Base-by-base conservation (phyloP, 441 rosid species). In the Pelargonium australe region DNA sequence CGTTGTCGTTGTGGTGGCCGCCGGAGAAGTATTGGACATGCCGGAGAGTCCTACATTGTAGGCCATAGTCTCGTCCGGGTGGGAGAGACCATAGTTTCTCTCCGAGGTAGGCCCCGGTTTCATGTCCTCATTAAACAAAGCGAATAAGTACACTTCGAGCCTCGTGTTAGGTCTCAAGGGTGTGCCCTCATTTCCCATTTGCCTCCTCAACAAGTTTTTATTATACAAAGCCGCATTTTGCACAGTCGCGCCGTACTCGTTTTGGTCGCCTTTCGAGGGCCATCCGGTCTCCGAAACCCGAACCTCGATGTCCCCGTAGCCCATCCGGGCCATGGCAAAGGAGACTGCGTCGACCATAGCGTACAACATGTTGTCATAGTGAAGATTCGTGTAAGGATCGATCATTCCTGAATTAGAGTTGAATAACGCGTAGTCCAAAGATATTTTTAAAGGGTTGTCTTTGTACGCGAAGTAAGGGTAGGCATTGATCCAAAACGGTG, bases 41-140 rank as follows among this genome's bases (percentile, higher is more conserved):
- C 84, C 84, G 40, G 95, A 82, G 67, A 94, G 80, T 4, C 99
- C 97, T 7, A 91, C 94, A 81, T 86, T 95, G 77, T 88, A 88
- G 69, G 86, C 79, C 87, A 86, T 81, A 23, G 82, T 82, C 62
- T 83, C 89, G 67, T 88, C 87, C 23, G 91, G 89, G 65, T 82
- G 87, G 69, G 78, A 86, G 28, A 88, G 78, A 19, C 94, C 94
- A 64, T 86, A 88, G 78, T 88, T 86, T 67, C 94, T 77, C 68
- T 88, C 94, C 0, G 89, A 85, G 11, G 91, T 86, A 20, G 89
- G 91, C 28, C 94, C 94, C 1, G 94, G 91, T 73, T 88, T 88
- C 82, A 85, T 73, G 61, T 88, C 86, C 75, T 88, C 94, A 58
- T 88, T 88, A 65, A 88, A 88, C 66, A 88, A 73, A 37, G 94